Evolutionary conservation across 2,329 filamentous ascomycete species (phyloP).

Genomic region (Orbilia oligospora): DNA sequence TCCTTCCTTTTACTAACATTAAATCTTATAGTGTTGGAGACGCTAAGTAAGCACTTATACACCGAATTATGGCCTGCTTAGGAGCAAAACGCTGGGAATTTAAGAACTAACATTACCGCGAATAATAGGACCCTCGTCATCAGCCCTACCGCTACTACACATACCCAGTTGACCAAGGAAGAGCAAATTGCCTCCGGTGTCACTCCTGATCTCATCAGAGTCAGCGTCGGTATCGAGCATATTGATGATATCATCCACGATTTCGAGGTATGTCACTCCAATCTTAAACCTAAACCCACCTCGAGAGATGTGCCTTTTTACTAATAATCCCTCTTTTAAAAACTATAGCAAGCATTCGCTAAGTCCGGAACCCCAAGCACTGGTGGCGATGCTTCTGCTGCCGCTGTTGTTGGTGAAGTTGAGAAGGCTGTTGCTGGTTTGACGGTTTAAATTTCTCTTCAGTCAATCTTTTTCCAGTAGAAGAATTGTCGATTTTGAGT

Average conservation of each 20-base stretch:
- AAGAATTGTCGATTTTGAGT: background rate
- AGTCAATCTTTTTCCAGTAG: background rate
- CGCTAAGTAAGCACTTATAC: slow-evolving; percentile 73
- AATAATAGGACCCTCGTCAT: slow-evolving; percentile 50
- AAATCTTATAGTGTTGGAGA: slow-evolving; percentile 78
- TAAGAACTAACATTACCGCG: slow-evolving; percentile 15
- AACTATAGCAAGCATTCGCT: slow-evolving; percentile 61
- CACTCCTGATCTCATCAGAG: slow-evolving; percentile 89
- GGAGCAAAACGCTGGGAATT: background rate
- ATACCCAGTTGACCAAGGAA: slow-evolving; percentile 84
- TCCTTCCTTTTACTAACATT: slow-evolving; percentile 43
- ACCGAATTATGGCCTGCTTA: background rate
- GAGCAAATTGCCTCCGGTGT: slow-evolving; percentile 86
- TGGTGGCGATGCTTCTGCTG: slow-evolving; percentile 38
- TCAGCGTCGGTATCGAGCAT: slow-evolving; percentile 95
- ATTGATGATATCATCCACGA: slow-evolving; percentile 98
- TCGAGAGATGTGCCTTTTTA: background rate
- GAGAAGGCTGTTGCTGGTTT: slow-evolving; percentile 60
- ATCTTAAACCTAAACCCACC: background rate
- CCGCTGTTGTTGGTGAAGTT: slow-evolving; percentile 41
- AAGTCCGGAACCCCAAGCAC: slow-evolving; percentile 45
- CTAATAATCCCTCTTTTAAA: slow-evolving; percentile 1
- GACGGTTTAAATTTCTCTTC: slow-evolving; percentile 53
- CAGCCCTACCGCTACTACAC: slow-evolving; percentile 92
- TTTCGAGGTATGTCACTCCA: slow-evolving; percentile 70